Percentiles rank a stretch among this genome's conserved stretches.
Evolutionary conservation across 306 rosid genomes (phyloP).

Genomic region (Rosa persica): DNA sequence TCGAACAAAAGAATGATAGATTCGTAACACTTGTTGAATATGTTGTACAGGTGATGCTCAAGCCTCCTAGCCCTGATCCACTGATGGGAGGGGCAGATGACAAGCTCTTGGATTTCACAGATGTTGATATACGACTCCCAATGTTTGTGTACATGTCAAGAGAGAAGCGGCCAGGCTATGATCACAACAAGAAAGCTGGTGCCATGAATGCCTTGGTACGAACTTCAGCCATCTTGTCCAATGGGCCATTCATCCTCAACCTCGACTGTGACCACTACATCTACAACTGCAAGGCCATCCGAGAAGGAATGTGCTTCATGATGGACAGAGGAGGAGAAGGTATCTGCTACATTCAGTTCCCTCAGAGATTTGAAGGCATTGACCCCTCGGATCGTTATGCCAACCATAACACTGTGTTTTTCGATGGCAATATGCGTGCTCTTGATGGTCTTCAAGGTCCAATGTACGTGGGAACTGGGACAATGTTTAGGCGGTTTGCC

Average conservation of each 20-base stretch:
- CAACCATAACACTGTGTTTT: conserved; percentile 87
- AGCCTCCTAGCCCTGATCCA: conserved; percentile 50
- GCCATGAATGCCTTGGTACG: conserved; percentile 93
- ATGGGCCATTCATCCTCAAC: conserved; percentile 90
- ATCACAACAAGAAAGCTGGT: conserved; percentile 94
- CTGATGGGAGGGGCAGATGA: conserved; percentile 43
- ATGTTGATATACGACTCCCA: conserved; percentile 78
- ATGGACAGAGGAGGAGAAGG: conserved; percentile 83
- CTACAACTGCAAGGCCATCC: conserved; percentile 83
- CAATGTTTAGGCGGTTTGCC: conserved; percentile 84
- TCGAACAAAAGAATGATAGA: background rate
- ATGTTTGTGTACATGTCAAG: conserved; percentile 82
- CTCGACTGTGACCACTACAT: conserved; percentile 88
- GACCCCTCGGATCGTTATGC: conserved; percentile 93
- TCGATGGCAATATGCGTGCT: conserved; percentile 65
- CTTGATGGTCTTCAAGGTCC: conserved; percentile 71
- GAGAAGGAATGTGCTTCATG: conserved; percentile 93
- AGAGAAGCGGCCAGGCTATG: conserved; percentile 86
- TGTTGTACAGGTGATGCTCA: conserved; percentile 46
- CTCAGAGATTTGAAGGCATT: conserved; percentile 94
- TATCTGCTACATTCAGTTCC: conserved; percentile 89
- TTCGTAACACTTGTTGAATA: background rate
- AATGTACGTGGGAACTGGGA: conserved; percentile 85
- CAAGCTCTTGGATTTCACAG: conserved; percentile 51
- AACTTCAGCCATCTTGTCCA: conserved; percentile 75